Base-by-base conservation (phyloP, 768 basidiomycete genomes). In the Mycena crocata region DNA sequence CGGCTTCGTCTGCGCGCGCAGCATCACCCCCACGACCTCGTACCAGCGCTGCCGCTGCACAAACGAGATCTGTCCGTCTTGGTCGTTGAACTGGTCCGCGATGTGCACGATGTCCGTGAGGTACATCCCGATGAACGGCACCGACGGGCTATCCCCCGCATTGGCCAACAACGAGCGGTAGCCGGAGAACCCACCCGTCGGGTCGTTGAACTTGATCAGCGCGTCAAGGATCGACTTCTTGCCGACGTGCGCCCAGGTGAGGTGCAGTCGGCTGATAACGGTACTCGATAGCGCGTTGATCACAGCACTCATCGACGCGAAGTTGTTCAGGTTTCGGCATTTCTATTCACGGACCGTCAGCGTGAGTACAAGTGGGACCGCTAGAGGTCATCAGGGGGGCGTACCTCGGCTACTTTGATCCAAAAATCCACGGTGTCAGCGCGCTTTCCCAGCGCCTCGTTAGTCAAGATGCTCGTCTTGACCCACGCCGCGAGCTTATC, bases 391-490 rank as follows among this genome's bases (percentile, higher is more conserved):
- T 32, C 23, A 23, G 26, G n/a, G 19, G 35, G 13, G 75, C 85
- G 71, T 70, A 92, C 92, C 85, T 93, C 91, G 10, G 92, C 90
- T 23, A 92, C 89, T 73, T 86, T 89, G 69, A 93, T 89, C 92
- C 92, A 93, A 72, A 89, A 86, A 64, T 92, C 90, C 39, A 92
- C 78, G 19, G 83, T 85, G 59, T 89, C 84, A 10, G 88, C 85
- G 46, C 90, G 81, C 71, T 83, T 87, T 17, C 81, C 82, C 61
- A 89, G 76, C 6, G 78, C 78, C 10, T 89, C 85, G 52, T 82
- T 80, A 54, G 76, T 83, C 39, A 93, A 75, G 42, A 92, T 83
- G 72, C 87, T 91, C 37, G 76, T 77, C 73, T 88, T 90, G 23
- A 93, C 90, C 91, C 91, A 93, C 17, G 82, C 76, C 34, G 84